Conservation (phyloP, 192 early-diverging fungal species). For the Umbelopsis sp. region DNA sequence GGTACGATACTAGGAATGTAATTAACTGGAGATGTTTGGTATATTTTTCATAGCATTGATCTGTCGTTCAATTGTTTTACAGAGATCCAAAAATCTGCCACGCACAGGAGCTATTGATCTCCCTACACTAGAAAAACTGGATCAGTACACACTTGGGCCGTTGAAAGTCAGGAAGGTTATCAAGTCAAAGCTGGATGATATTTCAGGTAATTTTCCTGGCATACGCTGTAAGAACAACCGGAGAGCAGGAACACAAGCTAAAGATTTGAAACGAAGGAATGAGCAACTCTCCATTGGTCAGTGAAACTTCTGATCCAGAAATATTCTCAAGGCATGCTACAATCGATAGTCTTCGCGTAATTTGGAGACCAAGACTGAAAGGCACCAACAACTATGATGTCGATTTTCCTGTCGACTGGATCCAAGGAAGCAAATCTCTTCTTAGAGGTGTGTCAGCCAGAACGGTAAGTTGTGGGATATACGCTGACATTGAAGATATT, state of each 20-base stretch:
- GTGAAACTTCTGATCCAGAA: conserved; percentile 48
- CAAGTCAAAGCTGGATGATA: conserved; percentile 58
- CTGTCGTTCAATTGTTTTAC: conserved; percentile 20
- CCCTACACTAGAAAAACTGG: conserved; percentile 36
- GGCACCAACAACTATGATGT: conserved; percentile 29
- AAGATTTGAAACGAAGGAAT: neutral
- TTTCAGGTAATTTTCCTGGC: conserved; percentile 44
- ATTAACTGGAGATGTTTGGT: too few relatives aligned
- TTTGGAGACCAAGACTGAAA: conserved; percentile 50
- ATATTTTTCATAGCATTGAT: neutral
- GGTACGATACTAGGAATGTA: conserved; percentile 14
- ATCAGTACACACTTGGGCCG: conserved; percentile 38
- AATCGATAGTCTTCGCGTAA: conserved; percentile 42
- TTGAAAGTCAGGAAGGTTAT: conserved; percentile 51
- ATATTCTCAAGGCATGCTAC: conserved; percentile 46
- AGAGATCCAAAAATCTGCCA: conserved; percentile 30
- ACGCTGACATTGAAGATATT: neutral
- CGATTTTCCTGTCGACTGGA: conserved; percentile 40
- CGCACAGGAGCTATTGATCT: conserved; percentile 34
- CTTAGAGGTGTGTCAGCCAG: conserved; percentile 42
- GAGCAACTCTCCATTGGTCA: conserved; percentile 22
- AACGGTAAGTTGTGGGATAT: conserved; percentile 11
- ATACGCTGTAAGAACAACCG: too few relatives aligned
- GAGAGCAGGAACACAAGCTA: neutral
- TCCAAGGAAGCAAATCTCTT: conserved; percentile 44